Percentiles rank a stretch among this genome's conserved stretches.
phyloP scores from a whole-genome alignment of 805 yeast species.

The Candida parachauliodes region DNA sequence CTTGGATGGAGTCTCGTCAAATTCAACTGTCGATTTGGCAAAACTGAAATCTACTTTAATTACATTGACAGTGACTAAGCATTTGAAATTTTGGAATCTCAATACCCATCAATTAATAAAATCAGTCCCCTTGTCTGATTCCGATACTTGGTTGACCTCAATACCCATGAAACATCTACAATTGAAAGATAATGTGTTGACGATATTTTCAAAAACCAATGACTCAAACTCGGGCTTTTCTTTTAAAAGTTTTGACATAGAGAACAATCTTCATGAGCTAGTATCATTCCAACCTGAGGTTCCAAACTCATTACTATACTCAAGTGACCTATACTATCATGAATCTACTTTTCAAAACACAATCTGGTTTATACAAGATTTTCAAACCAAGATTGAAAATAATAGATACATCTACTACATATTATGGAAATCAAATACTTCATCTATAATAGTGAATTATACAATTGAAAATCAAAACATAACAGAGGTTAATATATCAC shows the following conservation, averaged over 20 bases:
- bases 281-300: constrained; percentile 17
- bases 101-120: constrained; percentile 24
- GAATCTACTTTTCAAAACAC: constrained; percentile 18
- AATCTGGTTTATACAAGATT: constrained; percentile 49
- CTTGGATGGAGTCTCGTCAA: constrained; percentile 35
- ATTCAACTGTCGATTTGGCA: constrained; percentile 42
- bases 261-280: neutral
- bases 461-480: constrained; percentile 14
- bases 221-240: constrained; percentile 16
- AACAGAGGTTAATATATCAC: constrained; percentile 14
- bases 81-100: constrained; percentile 60
- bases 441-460: constrained; percentile 40
- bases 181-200: constrained; percentile 10
- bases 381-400: constrained; percentile 5
- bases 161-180: constrained; percentile 31
- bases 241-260: constrained; percentile 18
- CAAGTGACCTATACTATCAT: neutral
- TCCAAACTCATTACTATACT: constrained; percentile 7
- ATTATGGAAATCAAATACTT: constrained; percentile 64
- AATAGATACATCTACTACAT: constrained; percentile 24
- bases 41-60: constrained; percentile 28
- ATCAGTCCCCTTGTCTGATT: constrained; percentile 14
- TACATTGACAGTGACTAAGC: constrained; percentile 53
- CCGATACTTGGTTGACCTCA: constrained; percentile 22
- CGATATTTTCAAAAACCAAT: constrained; percentile 12